Percentiles rank a stretch among this genome's conserved stretches.
These are phyloP conservation scores for Cichorium intybus DNA, from an alignment of 140 eudicot genomes.

Conservation along the genomic window DNA sequence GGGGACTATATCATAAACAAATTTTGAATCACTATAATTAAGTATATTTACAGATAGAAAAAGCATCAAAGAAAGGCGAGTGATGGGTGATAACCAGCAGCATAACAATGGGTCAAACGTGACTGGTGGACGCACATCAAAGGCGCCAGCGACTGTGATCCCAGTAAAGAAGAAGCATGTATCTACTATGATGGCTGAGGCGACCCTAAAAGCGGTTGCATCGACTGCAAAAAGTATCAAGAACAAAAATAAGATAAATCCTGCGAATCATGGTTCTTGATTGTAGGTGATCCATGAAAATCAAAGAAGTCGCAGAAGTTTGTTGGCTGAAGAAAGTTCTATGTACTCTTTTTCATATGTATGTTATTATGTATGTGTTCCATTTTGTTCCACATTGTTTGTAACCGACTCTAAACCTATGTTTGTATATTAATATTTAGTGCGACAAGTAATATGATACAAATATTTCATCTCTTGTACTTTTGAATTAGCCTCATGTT, in stretches of 20 bases:
- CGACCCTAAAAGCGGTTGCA: neutral
- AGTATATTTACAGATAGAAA: no score
- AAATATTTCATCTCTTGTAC: no score
- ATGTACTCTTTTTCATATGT: no score
- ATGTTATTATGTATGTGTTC: neutral
- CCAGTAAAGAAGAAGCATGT: conserved; percentile 20
- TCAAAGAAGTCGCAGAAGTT: neutral
- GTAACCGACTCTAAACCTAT: neutral
- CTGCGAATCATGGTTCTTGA: neutral
- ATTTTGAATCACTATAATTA: neutral
- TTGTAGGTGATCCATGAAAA: neutral
- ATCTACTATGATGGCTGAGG: conserved; percentile 15
- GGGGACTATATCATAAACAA: neutral
- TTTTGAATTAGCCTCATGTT: neutral
- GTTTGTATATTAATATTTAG: neutral
- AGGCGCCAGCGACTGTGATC: conserved; percentile 3
- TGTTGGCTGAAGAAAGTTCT: neutral
- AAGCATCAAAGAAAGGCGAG: neutral
- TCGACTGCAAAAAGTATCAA: neutral
- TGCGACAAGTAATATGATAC: no score
- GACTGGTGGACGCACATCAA: neutral
- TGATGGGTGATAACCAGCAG: neutral
- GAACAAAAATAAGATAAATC: conserved; percentile 5
- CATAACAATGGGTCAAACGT: neutral
- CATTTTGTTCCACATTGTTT: neutral